Conservation (phyloP, 305 asterid species). For the Nicotiana rustica region DNA sequence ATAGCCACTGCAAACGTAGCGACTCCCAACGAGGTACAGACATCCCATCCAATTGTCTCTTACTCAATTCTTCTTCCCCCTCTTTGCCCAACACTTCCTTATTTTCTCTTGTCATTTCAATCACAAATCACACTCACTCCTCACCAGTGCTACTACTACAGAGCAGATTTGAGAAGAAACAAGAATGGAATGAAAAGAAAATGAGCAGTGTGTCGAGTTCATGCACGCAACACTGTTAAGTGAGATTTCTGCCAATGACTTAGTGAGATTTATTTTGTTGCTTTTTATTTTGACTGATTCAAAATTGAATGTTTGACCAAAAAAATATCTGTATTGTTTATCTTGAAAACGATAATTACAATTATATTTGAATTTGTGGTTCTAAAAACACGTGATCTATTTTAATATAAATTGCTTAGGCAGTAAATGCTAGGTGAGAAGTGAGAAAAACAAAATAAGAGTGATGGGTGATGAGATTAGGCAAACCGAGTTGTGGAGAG, state of each 20-base stretch:
- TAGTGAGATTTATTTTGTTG: neutral
- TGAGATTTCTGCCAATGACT: neutral
- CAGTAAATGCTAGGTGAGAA: no score
- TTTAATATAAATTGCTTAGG: no score
- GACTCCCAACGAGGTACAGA: constrained; percentile 33
- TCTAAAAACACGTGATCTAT: no score
- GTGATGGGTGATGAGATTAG: no score
- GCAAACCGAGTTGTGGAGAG: no score
- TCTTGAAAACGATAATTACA: no score
- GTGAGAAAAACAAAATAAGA: no score
- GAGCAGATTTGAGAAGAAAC: neutral
- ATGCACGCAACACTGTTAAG: neutral
- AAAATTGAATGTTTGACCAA: no score
- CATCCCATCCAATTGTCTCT: constrained; percentile 44
- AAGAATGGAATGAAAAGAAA: neutral
- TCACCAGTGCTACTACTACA: neutral
- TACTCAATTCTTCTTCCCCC: neutral
- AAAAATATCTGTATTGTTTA: no score
- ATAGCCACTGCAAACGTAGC: neutral
- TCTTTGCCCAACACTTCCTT: neutral
- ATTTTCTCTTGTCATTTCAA: constrained; percentile 38
- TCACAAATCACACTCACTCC: constrained; percentile 35
- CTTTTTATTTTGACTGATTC: no score
- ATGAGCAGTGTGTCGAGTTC: neutral
- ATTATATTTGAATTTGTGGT: no score